Conservation (phyloP, 768 basidiomycete species). For the Pleurotus giganteus region DNA sequence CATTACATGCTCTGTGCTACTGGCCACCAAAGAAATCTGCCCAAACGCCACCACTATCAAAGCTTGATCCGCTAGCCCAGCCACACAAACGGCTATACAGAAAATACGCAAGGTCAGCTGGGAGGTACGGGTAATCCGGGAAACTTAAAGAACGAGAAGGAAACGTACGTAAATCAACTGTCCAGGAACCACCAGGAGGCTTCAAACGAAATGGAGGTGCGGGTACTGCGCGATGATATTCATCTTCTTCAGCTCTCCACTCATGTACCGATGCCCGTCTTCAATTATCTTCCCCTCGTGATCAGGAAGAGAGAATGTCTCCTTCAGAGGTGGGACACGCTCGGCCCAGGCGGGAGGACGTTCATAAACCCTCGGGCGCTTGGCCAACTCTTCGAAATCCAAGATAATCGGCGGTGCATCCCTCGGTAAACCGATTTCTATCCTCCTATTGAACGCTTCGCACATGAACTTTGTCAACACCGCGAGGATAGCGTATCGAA, state of each 20-base stretch:
- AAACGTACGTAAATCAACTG: background rate
- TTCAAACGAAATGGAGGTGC: background rate
- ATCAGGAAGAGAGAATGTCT: background rate
- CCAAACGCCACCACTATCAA: no score
- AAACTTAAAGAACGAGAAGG: no score
- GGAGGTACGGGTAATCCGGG: no score
- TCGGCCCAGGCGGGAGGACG: background rate
- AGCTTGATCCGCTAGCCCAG: no score
- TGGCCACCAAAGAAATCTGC: no score
- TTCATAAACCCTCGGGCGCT: background rate
- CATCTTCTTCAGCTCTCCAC: background rate
- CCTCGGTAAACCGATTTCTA: slow-evolving; percentile 18
- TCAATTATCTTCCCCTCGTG: background rate
- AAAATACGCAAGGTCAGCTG: no score
- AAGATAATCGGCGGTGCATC: slow-evolving; percentile 3
- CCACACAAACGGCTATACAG: no score
- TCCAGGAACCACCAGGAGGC: no score
- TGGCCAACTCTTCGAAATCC: slow-evolving; percentile 2
- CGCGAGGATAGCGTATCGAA: slow-evolving; percentile 15
- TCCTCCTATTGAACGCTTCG: slow-evolving; percentile 16
- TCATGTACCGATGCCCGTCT: background rate
- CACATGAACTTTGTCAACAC: slow-evolving; percentile 12
- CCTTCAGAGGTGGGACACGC: background rate
- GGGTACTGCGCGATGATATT: slow-evolving; percentile 1
- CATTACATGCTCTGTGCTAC: no score